Evolutionary conservation across 805 yeast genomes (phyloP).

Genomic region (Candida piceae): DNA sequence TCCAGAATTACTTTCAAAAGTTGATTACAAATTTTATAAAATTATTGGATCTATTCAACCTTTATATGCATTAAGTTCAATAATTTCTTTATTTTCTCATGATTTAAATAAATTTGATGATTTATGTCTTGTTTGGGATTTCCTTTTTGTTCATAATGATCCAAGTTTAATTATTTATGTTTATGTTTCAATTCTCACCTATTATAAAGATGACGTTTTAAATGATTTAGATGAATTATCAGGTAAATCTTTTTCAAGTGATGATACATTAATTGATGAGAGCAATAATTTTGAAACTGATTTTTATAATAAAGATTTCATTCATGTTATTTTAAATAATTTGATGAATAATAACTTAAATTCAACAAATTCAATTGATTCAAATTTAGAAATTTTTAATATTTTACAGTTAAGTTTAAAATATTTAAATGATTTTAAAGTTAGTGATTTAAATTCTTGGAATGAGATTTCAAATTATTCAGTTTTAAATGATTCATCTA

Average conservation of each 20-base stretch:
- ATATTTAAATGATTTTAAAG: slow-evolving; percentile 8
- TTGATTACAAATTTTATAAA: slow-evolving; percentile 42
- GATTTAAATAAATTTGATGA: slow-evolving; percentile 47
- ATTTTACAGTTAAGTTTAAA: slow-evolving; percentile 21
- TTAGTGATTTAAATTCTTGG: slow-evolving; percentile 2
- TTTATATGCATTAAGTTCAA: slow-evolving; percentile 66
- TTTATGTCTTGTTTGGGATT: slow-evolving; percentile 64
- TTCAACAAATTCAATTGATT: slow-evolving; percentile 16
- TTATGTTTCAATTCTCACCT: slow-evolving; percentile 51
- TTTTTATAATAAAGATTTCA: slow-evolving; percentile 20
- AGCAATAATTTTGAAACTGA: slow-evolving; percentile 6
- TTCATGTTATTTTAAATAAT: slow-evolving; percentile 26
- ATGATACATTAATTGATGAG: slow-evolving; percentile 20
- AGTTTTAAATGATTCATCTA: too few species aligned
- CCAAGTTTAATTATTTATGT: slow-evolving; percentile 52
- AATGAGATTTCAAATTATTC: slow-evolving; percentile 16
- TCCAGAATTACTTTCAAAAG: slow-evolving; percentile 49
- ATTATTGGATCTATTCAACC: slow-evolving; percentile 44
- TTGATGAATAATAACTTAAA: slow-evolving; percentile 24
- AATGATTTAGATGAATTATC: slow-evolving; percentile 26
- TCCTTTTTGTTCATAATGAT: slow-evolving; percentile 51
- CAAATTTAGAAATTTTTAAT: slow-evolving; percentile 20
- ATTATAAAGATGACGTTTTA: slow-evolving; percentile 41
- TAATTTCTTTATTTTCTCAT: slow-evolving; percentile 77
- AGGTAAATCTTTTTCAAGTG: slow-evolving; percentile 25